phyloP scores from a whole-genome alignment of 2,329 filamentous ascomycete genomes.

The Ophiosphaerella herpotricha region DNA sequence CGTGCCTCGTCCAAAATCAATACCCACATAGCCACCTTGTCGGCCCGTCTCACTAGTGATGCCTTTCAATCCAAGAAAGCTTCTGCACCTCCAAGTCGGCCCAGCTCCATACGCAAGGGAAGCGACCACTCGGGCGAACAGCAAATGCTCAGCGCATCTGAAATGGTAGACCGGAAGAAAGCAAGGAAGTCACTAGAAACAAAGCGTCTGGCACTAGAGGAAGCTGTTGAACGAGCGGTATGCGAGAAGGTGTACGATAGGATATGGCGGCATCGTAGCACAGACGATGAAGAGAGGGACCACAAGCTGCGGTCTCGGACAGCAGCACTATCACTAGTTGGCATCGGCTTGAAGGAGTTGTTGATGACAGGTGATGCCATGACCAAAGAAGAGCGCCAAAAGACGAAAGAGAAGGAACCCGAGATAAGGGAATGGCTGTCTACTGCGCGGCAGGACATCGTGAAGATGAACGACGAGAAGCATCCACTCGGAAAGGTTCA shows the following conservation, averaged over 20 bases:
- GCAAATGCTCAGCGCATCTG: constrained; percentile 88
- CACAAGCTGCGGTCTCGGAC: constrained; percentile 94
- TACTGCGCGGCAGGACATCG: constrained; percentile 68
- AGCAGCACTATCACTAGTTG: constrained; percentile 85
- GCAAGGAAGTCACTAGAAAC: constrained; percentile 77
- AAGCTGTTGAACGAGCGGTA: constrained; percentile 84
- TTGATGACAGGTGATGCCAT: constrained; percentile 61
- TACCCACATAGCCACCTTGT: constrained; percentile 82
- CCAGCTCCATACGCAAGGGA: constrained; percentile 43
- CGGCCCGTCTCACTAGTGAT: constrained; percentile 73
- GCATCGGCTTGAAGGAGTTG: constrained; percentile 84
- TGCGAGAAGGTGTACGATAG: constrained; percentile 82
- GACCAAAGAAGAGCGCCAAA: constrained; percentile 61
- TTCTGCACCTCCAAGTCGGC: constrained; percentile 44
- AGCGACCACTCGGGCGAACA: constrained; percentile 58
- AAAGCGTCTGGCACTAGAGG: constrained; percentile 78
- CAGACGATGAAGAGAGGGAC: constrained; percentile 92
- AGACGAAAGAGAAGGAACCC: constrained; percentile 57
- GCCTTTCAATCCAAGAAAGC: constrained; percentile 50
- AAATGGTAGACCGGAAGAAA: constrained; percentile 79
- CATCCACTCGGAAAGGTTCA: constrained; percentile 92
- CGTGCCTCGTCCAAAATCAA: constrained; percentile 79
- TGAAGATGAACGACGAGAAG: constrained; percentile 81
- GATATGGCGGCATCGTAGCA: constrained; percentile 89
- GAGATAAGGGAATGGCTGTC: constrained; percentile 76